These are phyloP conservation scores for Globisporangium sylvaticum DNA, from an alignment of 352 stramenopile genomes.

Conservation along the genomic window DNA sequence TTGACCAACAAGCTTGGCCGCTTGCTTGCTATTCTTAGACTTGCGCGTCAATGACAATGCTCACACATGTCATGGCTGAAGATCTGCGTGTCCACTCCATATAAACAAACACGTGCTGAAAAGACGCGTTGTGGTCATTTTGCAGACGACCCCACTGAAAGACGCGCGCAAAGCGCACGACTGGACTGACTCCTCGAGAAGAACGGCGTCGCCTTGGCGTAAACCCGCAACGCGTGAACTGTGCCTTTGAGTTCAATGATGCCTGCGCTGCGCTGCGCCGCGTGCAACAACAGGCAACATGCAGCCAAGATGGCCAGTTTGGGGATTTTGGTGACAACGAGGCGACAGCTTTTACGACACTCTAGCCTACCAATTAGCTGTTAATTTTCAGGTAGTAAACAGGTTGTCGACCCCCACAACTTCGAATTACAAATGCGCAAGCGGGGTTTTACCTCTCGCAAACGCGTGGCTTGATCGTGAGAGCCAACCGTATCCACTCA, in stretches of 20 bases:
- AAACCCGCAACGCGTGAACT: slow-evolving; percentile 7
- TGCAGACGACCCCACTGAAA: neutral
- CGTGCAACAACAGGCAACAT: slow-evolving; percentile 4
- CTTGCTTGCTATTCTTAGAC: no score
- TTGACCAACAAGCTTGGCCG: no score
- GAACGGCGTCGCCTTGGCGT: neutral
- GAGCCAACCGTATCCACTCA: slow-evolving; percentile 32
- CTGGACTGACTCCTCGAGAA: neutral
- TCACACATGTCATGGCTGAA: neutral
- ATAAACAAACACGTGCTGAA: neutral
- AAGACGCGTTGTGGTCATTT: neutral
- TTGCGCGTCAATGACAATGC: no score
- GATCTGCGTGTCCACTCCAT: neutral
- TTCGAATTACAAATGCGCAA: slow-evolving; percentile 7
- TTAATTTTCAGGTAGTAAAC: neutral
- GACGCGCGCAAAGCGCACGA: neutral
- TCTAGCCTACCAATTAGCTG: neutral
- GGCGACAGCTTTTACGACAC: neutral
- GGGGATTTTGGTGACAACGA: neutral
- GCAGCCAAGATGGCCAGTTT: slow-evolving; percentile 17
- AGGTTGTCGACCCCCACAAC: no score
- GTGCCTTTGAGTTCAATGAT: slow-evolving; percentile 11
- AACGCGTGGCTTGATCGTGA: slow-evolving; percentile 9
- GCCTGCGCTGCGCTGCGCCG: neutral
- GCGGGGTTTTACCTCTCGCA: neutral